These are phyloP conservation scores for Solanum etuberosum DNA, from an alignment of 257 asterid species.

Conservation along the genomic window DNA sequence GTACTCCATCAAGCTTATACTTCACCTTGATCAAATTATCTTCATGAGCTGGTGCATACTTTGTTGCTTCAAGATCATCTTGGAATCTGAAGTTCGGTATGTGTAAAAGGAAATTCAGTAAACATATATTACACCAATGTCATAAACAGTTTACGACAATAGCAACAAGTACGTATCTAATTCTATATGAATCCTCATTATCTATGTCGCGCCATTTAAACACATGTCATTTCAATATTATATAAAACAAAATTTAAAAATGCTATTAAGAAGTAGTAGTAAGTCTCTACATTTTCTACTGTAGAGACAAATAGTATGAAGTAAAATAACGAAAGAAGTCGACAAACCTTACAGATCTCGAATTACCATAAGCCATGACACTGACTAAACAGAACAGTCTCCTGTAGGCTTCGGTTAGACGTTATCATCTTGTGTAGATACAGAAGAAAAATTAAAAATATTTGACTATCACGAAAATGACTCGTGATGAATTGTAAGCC, in stretches of 20 bases:
- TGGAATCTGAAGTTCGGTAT: constrained; percentile 41
- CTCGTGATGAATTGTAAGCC: constrained; percentile 12
- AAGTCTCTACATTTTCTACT: background rate
- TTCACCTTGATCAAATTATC: constrained; percentile 40
- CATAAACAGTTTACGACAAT: background rate
- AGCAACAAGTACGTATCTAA: background rate
- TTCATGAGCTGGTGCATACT: constrained; percentile 22
- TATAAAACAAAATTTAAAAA: background rate
- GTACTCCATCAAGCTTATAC: constrained; percentile 34
- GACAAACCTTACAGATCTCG: constrained; percentile 66
- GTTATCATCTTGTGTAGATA: constrained; percentile 29
- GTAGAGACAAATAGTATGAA: background rate
- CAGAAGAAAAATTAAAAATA: background rate
- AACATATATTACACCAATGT: background rate
- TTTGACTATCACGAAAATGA: constrained; percentile 15
- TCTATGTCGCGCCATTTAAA: background rate
- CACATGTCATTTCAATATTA: background rate
- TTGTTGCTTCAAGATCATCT: constrained; percentile 40
- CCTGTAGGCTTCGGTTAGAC: constrained; percentile 1
- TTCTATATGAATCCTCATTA: background rate
- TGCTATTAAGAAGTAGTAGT: background rate
- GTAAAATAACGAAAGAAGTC: background rate
- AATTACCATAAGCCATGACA: constrained; percentile 47
- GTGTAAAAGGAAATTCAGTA: background rate
- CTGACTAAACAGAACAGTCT: constrained; percentile 11